Percentiles rank a stretch among this genome's conserved stretches.
These are phyloP conservation scores for Reutealis trisperma DNA, from an alignment of 345 rosid species.

Conservation along the genomic window DNA sequence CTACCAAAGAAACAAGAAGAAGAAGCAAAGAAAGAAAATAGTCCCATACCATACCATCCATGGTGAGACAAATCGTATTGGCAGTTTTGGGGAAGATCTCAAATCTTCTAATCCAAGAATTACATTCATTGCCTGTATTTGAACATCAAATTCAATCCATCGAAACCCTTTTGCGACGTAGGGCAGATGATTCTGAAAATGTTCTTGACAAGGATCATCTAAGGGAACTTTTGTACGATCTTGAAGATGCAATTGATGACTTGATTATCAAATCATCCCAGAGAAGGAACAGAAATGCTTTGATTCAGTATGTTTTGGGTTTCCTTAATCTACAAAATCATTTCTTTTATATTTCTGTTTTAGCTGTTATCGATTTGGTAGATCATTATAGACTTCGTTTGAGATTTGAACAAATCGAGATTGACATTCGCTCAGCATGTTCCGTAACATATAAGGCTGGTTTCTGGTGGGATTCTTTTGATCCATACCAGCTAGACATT, in stretches of 20 bases:
- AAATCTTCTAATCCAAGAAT: conserved; percentile 4
- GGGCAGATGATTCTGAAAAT: no score
- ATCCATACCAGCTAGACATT: no score
- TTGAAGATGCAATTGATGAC: no score
- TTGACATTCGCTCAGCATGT: no score
- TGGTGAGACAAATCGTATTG: background rate
- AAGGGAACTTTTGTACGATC: no score
- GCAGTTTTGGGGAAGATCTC: background rate
- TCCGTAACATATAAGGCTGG: no score
- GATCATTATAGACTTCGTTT: background rate
- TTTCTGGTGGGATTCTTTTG: no score
- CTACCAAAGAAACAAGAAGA: no score
- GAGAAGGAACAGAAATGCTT: background rate
- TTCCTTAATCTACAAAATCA: background rate
- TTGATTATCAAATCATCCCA: background rate
- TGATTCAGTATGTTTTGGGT: background rate
- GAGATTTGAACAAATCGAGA: no score
- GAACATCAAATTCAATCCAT: background rate
- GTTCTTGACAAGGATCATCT: no score
- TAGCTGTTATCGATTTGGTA: background rate
- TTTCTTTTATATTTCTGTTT: background rate
- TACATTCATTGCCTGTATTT: background rate
- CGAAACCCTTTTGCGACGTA: background rate
- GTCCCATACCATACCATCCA: background rate
- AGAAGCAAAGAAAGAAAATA: no score